Base-by-base conservation (phyloP, 2,329 filamentous ascomycete species). In the Botrytis hyacinthi region DNA sequence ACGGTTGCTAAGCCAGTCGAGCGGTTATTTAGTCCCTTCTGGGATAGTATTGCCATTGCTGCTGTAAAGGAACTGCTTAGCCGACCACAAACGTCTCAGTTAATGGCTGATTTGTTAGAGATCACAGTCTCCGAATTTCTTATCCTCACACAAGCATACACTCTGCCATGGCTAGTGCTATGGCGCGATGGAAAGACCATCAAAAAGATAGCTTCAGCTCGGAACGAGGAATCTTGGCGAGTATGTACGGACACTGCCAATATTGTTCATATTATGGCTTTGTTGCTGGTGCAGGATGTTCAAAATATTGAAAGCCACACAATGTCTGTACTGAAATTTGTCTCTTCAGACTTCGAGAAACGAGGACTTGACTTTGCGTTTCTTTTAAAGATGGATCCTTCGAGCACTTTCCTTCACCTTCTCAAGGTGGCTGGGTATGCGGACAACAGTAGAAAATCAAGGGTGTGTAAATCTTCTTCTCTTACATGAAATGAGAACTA, bases 121-220 rank as follows among this genome's bases (percentile, higher is more conserved):
- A 91, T 94, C 79, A 91, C 89, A 57, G 87, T 97, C 14, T 86
- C 90, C 61, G 90, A 93, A 70, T 90, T 98, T 62, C 85, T 98
- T 16, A 83, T 92, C 22, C 83, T 91, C 29, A 93, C 95, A 14
- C 94, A 98, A 81, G 87, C 89, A 22, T 89, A 96, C 78, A 95
- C 95, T 12, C 82, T 99, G 14, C 96, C 97, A 1, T 94, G 93
- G 83, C 86, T 99, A 29, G 93, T 99, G 4, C 84, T 97, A 57
- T 91, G 89, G 60, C 92, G 91, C 79, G 92, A 92, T 78, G 87
- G 87, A 73, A 93, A 97, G 73, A 87, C 97, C 26, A 91, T 99
- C 59, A 88, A 91, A 78, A 91, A 91, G 75, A 93, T 99, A 77
- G 93, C 94, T 0, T 89, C 92, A 77, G 93, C 92, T 70, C 90